These are phyloP conservation scores for Aspergillus puulaauensis DNA, from an alignment of 2,329 filamentous ascomycete genomes.

Conservation along the genomic window DNA sequence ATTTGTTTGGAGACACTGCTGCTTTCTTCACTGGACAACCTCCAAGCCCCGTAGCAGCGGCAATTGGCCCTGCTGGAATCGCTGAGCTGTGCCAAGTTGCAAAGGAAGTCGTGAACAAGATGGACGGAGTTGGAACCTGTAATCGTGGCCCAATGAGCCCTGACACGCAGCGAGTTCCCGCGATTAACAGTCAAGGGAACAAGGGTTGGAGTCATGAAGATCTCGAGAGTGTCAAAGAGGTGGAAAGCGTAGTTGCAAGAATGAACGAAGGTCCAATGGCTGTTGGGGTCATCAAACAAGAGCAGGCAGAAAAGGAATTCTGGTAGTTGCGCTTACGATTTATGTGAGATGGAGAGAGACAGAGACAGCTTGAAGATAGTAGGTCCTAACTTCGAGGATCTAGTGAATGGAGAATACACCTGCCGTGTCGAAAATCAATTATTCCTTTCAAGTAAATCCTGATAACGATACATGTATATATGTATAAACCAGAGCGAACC, in stretches of 20 bases:
- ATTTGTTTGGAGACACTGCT: conserved; percentile 30
- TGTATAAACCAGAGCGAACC: not conserved
- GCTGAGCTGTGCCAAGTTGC: conserved; percentile 31
- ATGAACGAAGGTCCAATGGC: not conserved
- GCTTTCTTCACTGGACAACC: conserved; percentile 13
- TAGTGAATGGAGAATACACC: not conserved
- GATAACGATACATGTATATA: not conserved
- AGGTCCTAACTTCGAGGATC: not conserved
- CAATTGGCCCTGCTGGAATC: conserved; percentile 27
- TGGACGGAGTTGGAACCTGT: conserved; percentile 38
- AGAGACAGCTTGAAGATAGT: not conserved
- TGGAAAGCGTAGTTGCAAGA: conserved; percentile 14
- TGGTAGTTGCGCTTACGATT: conserved; percentile 7
- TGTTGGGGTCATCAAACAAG: not conserved
- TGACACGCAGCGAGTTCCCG: not conserved
- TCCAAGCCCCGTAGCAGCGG: conserved; percentile 19
- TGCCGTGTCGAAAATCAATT: not conserved
- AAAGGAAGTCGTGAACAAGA: conserved; percentile 34
- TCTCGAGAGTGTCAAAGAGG: conserved; percentile 21
- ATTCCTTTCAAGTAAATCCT: not conserved
- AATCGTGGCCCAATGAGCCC: conserved; percentile 19
- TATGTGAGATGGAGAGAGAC: not conserved
- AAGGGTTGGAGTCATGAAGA: conserved; percentile 18
- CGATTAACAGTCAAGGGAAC: not conserved
- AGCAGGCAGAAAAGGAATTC: conserved; percentile 8